Percentiles rank a stretch among this genome's conserved stretches.
phyloP scores from a whole-genome alignment of 73 alveolate genomes.

The Paramecium caudatum region DNA sequence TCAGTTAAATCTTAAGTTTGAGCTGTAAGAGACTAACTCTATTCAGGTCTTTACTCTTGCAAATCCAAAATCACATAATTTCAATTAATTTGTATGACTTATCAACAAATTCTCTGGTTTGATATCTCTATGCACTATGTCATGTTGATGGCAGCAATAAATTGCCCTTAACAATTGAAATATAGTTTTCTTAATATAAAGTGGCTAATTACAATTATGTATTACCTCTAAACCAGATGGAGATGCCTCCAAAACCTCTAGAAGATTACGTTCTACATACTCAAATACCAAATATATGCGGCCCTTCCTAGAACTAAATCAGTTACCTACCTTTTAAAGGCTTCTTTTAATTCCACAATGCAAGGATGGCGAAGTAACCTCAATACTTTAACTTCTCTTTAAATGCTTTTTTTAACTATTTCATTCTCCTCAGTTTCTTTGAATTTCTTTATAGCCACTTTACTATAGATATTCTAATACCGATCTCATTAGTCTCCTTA shows the following conservation, averaged over 20 bases:
- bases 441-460: slow-evolving; percentile 91
- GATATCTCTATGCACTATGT: slow-evolving; percentile 75
- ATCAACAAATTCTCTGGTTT: slow-evolving; percentile 73
- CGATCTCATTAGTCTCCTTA: slow-evolving; percentile 82
- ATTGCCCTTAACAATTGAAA: slow-evolving; percentile 73
- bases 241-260: slow-evolving; percentile 93
- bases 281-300: slow-evolving; percentile 88
- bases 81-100: slow-evolving; percentile 59
- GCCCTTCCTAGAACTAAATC: slow-evolving; percentile 35
- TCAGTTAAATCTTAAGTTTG: slow-evolving; percentile 71
- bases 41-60: slow-evolving; percentile 66
- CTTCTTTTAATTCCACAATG: slow-evolving; percentile 94
- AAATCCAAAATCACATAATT: slow-evolving; percentile 80
- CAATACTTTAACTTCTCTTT: slow-evolving; percentile 91
- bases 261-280: slow-evolving; percentile 93
- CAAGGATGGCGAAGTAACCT: slow-evolving; percentile 87
- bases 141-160: slow-evolving; percentile 77
- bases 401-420: slow-evolving; percentile 83
- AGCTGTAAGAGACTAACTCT: slow-evolving; percentile 11
- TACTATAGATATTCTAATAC: slow-evolving; percentile 1
- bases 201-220: slow-evolving; percentile 44
- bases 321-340: slow-evolving; percentile 78
- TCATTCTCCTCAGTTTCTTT: slow-evolving; percentile 92
- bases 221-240: slow-evolving; percentile 94
- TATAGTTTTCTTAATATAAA: slow-evolving; percentile 33